phyloP scores from a whole-genome alignment of 2,329 filamentous ascomycete species.

The Dothideomycetes sp. region DNA sequence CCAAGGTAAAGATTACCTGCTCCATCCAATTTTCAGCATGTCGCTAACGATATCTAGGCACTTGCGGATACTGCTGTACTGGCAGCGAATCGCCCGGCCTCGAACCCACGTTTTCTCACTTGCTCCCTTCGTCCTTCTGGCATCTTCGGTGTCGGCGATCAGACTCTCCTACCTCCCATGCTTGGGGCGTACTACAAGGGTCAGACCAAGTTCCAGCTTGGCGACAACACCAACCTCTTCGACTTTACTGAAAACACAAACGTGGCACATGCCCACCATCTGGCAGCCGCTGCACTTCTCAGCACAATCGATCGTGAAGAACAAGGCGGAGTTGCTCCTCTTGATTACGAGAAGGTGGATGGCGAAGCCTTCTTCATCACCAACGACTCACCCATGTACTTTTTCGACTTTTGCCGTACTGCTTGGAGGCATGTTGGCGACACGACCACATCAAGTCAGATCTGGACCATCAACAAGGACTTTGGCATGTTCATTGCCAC shows the following conservation, averaged over 20 bases:
- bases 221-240: constrained; percentile 44
- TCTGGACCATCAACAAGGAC: constrained; percentile 36
- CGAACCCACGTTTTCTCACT: constrained; percentile 38
- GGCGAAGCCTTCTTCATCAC: constrained; percentile 45
- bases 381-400: constrained; percentile 41
- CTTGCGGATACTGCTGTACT: constrained; percentile 41
- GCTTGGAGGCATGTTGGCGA: constrained; percentile 39
- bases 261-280: constrained; percentile 42
- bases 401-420: constrained; percentile 42
- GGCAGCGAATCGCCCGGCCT: constrained; percentile 36
- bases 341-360: constrained; percentile 40
- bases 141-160: constrained; percentile 44
- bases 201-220: constrained; percentile 43
- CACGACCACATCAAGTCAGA: constrained; percentile 27
- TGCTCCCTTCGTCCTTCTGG: constrained; percentile 40
- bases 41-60: constrained; percentile 24
- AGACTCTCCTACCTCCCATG: constrained; percentile 37
- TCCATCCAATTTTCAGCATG: background rate
- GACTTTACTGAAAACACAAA: constrained; percentile 47
- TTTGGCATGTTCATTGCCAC: constrained; percentile 34
- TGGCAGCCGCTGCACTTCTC: constrained; percentile 42
- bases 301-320: constrained; percentile 30
- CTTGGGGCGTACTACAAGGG: constrained; percentile 37
- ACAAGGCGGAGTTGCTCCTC: constrained; percentile 27
- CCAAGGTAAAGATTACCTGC: constrained; percentile 29